These are phyloP conservation scores for Berberis vulgaris DNA, from an alignment of 164 flowering plant species.

Conservation along the genomic window DNA sequence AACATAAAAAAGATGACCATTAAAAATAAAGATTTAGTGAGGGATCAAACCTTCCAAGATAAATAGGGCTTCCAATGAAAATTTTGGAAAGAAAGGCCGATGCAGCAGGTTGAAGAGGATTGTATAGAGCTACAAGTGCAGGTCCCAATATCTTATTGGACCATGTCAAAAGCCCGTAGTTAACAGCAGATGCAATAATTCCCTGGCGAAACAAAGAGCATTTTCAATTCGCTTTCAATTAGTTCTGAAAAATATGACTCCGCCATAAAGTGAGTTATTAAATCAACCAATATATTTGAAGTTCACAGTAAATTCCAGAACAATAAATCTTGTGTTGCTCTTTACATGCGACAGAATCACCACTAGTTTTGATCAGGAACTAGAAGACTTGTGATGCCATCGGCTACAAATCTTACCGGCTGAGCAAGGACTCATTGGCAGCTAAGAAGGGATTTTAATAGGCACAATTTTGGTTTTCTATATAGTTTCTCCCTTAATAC, in stretches of 20 bases:
- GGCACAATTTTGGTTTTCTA: too few relatives aligned
- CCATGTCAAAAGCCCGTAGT: constrained; percentile 91
- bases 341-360: too few relatives aligned
- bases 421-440: too few relatives aligned
- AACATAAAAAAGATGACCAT: neutral
- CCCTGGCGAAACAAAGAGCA: constrained; percentile 43
- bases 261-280: neutral
- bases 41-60: constrained; percentile 73
- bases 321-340: too few relatives aligned
- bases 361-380: too few relatives aligned
- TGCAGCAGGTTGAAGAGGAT: constrained; percentile 91
- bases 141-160: constrained; percentile 91
- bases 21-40: neutral
- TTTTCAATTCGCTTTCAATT: neutral
- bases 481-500: too few relatives aligned
- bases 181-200: constrained; percentile 80
- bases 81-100: constrained; percentile 82
- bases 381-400: too few relatives aligned
- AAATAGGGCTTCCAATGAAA: constrained; percentile 90
- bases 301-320: too few relatives aligned
- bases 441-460: too few relatives aligned
- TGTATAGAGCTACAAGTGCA: constrained; percentile 81
- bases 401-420: too few relatives aligned
- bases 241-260: neutral
- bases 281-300: too few relatives aligned